Evolutionary conservation across 176 grass and related monocot species (phyloP), one percentile per base, ranked within the genome.

Genomic region (Juncus effusus): DNA sequence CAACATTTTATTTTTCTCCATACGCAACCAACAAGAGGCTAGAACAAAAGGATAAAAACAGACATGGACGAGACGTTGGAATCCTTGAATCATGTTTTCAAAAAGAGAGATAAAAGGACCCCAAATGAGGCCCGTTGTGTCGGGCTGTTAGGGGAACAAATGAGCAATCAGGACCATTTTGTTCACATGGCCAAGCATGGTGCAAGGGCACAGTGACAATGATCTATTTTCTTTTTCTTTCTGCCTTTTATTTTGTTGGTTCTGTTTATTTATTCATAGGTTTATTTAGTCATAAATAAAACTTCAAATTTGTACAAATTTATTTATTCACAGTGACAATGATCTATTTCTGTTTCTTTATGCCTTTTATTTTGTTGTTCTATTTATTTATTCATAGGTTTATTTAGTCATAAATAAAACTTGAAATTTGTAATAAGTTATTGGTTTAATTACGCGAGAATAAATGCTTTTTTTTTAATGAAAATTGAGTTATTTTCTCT

Each of bases 131-230:
- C 37, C 58, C 77, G 58, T 63, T 50, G 70, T 61, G 39, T 57
- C 16, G 67, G 59, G 60, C 59, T 55, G 49, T 52, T 72, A 42
- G 67, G 67, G 65, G 54, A 68, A 64, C 60, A 68, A 68, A 60
- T 40, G 15, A 63, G 16, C 16, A 15, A 72, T 51, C 14, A 14
- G 35, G 15, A 59, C 61, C 70, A 51, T 56, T 55, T 71, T 61
- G 36, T 10, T 79, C 77, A 72, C 77, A 73, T 79, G 77, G 77
- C 14, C 14, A 62, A 49, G 42, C 38, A 45, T 51, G 38, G 56
- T 38, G 52, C 37, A 38, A 59, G 38, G 58, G 58, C 45, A 57
- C 59, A 36, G 16, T 10, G 62, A 68, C 71, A 79, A 36, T 40
- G 67, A 64, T 62, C 8, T 56, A 42, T 40, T 54, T 47, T 47